These are phyloP conservation scores for Andrographis paniculata DNA, from an alignment of 305 asterid species.

Conservation along the genomic window DNA sequence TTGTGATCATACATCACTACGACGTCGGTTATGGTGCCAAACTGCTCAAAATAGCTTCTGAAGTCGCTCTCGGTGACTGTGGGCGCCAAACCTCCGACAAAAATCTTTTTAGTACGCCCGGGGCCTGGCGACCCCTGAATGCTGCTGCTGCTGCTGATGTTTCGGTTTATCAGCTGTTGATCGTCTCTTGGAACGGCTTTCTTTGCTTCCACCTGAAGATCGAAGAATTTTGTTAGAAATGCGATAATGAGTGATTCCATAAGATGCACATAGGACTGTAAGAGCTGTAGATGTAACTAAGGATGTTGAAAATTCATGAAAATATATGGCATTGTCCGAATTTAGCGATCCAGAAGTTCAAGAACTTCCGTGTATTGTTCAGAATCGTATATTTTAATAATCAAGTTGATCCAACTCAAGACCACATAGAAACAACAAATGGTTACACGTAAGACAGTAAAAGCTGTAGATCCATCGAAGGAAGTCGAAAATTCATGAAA, in stretches of 20 bases:
- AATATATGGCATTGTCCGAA: constrained; percentile 1
- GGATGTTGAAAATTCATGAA: not conserved
- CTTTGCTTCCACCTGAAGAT: constrained; percentile 64
- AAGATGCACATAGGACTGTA: not conserved
- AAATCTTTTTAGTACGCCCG: constrained; percentile 61
- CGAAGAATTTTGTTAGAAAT: not conserved
- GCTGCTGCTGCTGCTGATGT: constrained; percentile 41
- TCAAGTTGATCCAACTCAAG: not conserved
- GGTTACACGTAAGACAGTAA: no score
- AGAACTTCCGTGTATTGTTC: no score
- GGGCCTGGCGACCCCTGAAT: constrained; percentile 58
- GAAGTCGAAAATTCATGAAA: no score
- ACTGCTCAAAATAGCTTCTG: constrained; percentile 50
- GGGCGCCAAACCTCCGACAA: constrained; percentile 73
- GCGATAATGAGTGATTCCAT: not conserved
- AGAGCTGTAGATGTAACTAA: not conserved
- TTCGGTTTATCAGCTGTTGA: constrained; percentile 41
- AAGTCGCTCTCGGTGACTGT: constrained; percentile 60
- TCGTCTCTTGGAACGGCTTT: constrained; percentile 73
- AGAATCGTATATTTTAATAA: no score
- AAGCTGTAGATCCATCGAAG: no score
- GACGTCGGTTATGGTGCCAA: constrained; percentile 57
- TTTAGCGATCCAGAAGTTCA: no score
- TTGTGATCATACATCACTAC: constrained; percentile 79
- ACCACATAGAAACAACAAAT: not conserved